Conservation (phyloP, 2,329 filamentous ascomycete genomes). For the Orbilia javanica region DNA sequence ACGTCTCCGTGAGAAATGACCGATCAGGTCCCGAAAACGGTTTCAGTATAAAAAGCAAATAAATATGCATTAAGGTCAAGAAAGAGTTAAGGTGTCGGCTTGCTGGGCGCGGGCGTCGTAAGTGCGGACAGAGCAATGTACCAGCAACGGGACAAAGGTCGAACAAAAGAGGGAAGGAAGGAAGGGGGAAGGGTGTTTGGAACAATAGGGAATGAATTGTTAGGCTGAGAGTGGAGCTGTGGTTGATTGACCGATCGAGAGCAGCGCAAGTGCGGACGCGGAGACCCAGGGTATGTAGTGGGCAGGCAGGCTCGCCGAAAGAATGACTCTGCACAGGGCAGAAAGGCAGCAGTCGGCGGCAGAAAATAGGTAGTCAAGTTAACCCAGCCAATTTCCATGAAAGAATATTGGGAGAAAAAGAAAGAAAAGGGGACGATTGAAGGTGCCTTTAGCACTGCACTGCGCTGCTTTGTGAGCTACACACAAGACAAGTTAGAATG, state of each 20-base stretch:
- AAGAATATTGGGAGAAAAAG: conserved; percentile 18
- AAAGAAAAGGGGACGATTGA: conserved; percentile 19
- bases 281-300: conserved; percentile 43
- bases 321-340: conserved; percentile 34
- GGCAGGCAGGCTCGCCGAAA: conserved; percentile 23
- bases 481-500: conserved; percentile 13
- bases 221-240: conserved; percentile 35
- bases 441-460: conserved; percentile 2
- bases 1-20: conserved; percentile 45
- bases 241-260: conserved; percentile 16
- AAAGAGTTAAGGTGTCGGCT: conserved; percentile 30
- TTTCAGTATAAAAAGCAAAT: conserved; percentile 53
- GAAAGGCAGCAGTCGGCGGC: conserved; percentile 49
- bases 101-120: conserved; percentile 40
- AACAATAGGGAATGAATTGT: conserved; percentile 20
- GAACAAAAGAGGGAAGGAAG: conserved; percentile 30
- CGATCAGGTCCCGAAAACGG: conserved; percentile 52
- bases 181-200: conserved; percentile 32
- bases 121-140: conserved; percentile 22
- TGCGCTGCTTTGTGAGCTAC: not conserved
- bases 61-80: conserved; percentile 42
- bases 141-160: conserved; percentile 28
- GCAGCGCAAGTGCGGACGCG: conserved; percentile 15
- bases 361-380: conserved; percentile 50
- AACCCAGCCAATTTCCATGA: conserved; percentile 14